Percentiles rank a stretch among this genome's conserved stretches.
Evolutionary conservation across 805 yeast genomes (phyloP).

Genomic region (Danielozyma ontarioensis): DNA sequence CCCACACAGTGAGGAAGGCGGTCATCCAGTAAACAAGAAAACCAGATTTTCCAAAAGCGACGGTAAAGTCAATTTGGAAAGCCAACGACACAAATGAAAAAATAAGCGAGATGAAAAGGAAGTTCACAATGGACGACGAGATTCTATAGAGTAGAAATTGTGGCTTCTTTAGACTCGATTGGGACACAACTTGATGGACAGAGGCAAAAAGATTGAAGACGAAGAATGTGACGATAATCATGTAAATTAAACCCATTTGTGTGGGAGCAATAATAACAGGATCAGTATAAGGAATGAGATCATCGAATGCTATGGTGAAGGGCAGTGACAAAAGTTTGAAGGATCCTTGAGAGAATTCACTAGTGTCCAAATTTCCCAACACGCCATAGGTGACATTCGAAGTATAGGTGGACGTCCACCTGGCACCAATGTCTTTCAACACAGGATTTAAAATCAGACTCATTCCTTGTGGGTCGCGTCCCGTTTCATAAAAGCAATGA

Average conservation of each 20-base stretch:
- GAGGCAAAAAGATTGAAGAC: conserved; percentile 57
- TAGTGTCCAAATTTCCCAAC: conserved; percentile 10
- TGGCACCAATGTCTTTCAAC: conserved; percentile 29
- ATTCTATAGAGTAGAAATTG: conserved; percentile 52
- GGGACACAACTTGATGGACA: conserved; percentile 47
- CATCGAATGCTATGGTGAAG: conserved; percentile 32
- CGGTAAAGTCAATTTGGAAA: conserved; percentile 56
- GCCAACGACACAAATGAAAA: conserved; percentile 60
- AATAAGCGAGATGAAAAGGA: conserved; percentile 52
- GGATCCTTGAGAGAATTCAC: neutral
- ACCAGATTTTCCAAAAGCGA: conserved; percentile 61
- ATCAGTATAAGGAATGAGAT: conserved; percentile 47
- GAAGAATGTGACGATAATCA: conserved; percentile 69
- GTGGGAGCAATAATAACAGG: conserved; percentile 57
- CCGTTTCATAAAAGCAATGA: conserved; percentile 52
- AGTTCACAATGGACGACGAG: conserved; percentile 45
- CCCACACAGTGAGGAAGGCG: conserved; percentile 62
- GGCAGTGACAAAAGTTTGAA: conserved; percentile 22
- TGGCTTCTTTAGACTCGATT: conserved; percentile 32
- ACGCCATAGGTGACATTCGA: conserved; percentile 16
- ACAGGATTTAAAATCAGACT: conserved; percentile 36
- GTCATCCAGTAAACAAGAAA: conserved; percentile 73
- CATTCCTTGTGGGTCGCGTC: conserved; percentile 54
- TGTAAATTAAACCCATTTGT: conserved; percentile 71
- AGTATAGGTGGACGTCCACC: conserved; percentile 21